Evolutionary conservation across 2,329 filamentous ascomycete species (phyloP).

Genomic region (Phyllosticta capitalensis): DNA sequence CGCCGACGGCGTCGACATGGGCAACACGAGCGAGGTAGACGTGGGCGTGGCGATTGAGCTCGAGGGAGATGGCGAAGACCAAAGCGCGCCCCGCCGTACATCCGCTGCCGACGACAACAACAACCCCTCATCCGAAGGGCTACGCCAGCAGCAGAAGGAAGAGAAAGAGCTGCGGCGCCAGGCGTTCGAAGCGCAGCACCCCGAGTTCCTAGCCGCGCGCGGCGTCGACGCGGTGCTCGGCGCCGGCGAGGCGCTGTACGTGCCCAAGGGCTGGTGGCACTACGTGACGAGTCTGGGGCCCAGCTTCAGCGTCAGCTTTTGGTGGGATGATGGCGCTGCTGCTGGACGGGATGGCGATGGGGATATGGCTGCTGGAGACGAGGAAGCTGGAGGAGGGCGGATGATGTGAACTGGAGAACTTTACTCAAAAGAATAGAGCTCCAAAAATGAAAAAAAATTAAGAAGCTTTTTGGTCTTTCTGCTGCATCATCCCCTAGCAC

Average conservation of each 20-base stretch:
- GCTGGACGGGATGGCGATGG: neutral
- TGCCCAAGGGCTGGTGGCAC: conserved; percentile 97
- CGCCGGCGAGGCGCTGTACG: conserved; percentile 77
- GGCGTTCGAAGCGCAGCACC: conserved; percentile 31
- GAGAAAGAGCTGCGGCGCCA: conserved; percentile 29
- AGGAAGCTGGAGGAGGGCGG: too few species aligned
- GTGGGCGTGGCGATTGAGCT: conserved; percentile 58
- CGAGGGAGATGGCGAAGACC: conserved; percentile 17
- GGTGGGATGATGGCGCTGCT: conserved; percentile 57
- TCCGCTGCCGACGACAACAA: too few species aligned
- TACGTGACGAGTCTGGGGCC: conserved; percentile 78
- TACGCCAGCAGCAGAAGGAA: conserved; percentile 26
- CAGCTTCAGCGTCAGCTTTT: conserved; percentile 94
- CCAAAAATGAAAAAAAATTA: too few species aligned
- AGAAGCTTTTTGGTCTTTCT: too few species aligned
- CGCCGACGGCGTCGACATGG: conserved; percentile 71
- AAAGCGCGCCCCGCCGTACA: too few species aligned
- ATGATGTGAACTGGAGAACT: too few species aligned
- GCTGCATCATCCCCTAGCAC: too few species aligned
- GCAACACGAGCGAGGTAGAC: conserved; percentile 77
- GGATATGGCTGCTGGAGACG: too few species aligned
- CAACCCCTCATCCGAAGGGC: conserved; percentile 11
- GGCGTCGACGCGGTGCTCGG: conserved; percentile 71
- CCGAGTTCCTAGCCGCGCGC: conserved; percentile 48
- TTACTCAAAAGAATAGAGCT: too few species aligned